These are phyloP conservation scores for Heritiera littoralis DNA, from an alignment of 345 rosid genomes.

Conservation along the genomic window DNA sequence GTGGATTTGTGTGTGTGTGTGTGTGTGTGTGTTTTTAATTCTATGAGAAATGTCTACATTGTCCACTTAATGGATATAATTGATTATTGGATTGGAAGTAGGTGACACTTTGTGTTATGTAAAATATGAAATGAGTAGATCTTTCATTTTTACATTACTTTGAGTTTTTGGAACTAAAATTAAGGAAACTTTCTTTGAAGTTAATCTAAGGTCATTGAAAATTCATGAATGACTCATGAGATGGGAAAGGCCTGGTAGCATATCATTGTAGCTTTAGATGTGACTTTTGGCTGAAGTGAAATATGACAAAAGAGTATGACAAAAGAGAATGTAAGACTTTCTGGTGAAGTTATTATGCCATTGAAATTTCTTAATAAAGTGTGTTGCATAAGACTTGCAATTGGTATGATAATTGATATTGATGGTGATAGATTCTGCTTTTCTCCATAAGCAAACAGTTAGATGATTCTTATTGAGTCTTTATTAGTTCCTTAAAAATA, in stretches of 20 bases:
- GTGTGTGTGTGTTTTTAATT: neutral
- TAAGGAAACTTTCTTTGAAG: neutral
- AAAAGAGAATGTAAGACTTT: neutral
- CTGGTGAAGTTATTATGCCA: neutral
- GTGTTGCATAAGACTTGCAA: neutral
- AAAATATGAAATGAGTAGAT: neutral
- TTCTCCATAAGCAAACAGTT: neutral
- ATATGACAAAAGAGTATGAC: neutral
- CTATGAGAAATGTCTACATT: neutral
- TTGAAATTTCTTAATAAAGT: neutral
- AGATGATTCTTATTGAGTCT: neutral
- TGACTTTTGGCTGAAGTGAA: neutral
- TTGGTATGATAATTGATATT: conserved; percentile 1
- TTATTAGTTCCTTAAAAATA: neutral
- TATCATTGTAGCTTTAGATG: neutral
- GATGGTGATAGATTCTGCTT: neutral
- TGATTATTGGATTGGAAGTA: neutral
- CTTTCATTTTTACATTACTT: neutral
- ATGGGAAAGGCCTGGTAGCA: neutral
- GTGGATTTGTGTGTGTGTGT: neutral
- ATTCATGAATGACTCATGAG: neutral
- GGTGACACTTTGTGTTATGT: neutral
- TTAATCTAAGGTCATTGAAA: neutral
- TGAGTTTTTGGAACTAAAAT: neutral
- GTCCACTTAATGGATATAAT: neutral